Base-by-base conservation (phyloP, 352 stramenopile species). In the Phytopythium sindhum region DNA sequence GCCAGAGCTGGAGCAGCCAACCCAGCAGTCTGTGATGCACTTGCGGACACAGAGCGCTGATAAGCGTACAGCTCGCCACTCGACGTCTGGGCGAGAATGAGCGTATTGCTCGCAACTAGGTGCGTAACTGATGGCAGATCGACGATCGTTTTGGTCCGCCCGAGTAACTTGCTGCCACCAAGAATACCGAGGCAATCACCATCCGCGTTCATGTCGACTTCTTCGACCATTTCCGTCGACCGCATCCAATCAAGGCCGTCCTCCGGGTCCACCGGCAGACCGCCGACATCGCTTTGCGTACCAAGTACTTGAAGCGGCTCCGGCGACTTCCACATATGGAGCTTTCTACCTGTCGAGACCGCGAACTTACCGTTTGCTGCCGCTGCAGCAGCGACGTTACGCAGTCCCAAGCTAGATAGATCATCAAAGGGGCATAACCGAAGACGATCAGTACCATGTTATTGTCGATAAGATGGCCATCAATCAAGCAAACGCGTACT, bases 121-220 rank as follows among this genome's bases (percentile, higher is more conserved):
- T 83, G 72, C 1, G 69, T 67, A 28, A 85, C 67, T 28, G 65
- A 65, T 11, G 60, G 11, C 21, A 81, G 42, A 42, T 89, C 80
- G 4, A 67, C 64, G 19, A 88, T 80, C 1, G 60, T 78, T 39
- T 88, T 86, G 3, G 67, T 63, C 2, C 80, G 76, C 10, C 72
- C 66, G 26, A 86, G 57, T 42, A 89, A 60, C 19, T 73, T 77
- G 15, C 59, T 77, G 8, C 72, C 74, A 14, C 74, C 70, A 2
- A 85, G 63, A 8, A 88, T 62, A 1, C 78, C 76, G 50, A 89
- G 84, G 55, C 71, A 86, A 58, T 88, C 78, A 19, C 78, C 80
- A 53, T 72, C 63, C 8, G 74, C 62, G 29, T 79, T 63, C 14
- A 60, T 52, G 9, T 80, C 61, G 2, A 77, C 26, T 48, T 69